A percentile compares a stretch with the other conserved stretches of the same genome.
Evolutionary conservation across 163 green algal genomes (phyloP).

Genomic region (Prototheca stagnorum): DNA sequence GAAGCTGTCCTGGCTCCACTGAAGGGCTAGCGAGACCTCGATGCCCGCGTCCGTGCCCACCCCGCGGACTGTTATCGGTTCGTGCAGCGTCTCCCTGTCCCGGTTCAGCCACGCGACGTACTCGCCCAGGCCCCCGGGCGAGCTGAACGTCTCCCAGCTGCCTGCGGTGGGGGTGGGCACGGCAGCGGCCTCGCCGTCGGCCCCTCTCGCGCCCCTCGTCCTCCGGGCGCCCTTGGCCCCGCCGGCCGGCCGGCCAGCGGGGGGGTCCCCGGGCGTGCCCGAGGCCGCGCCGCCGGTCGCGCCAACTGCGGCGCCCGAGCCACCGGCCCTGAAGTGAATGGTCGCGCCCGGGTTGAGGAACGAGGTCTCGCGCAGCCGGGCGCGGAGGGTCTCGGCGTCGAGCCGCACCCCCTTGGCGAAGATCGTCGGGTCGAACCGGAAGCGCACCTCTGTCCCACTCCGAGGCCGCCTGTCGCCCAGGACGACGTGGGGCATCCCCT

Average conservation of each 20-base stretch:
- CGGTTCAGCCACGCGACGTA: constrained; percentile 69
- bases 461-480: no score
- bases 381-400: constrained; percentile 62
- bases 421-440: constrained; percentile 67
- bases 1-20: constrained; percentile 62
- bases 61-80: constrained; percentile 26
- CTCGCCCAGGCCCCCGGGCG: constrained; percentile 31
- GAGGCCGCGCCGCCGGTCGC: no score
- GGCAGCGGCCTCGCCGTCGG: neutral
- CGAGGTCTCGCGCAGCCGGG: constrained; percentile 78
- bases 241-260: no score
- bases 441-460: constrained; percentile 57
- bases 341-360: constrained; percentile 78
- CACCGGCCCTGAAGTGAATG: constrained; percentile 27
- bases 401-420: constrained; percentile 57
- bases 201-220: no score
- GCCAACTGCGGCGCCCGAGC: no score
- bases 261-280: no score
- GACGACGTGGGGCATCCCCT: neutral
- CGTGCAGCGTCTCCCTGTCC: constrained; percentile 40
- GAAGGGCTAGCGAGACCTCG: constrained; percentile 57
- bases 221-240: no score
- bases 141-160: neutral
- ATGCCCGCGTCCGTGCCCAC: constrained; percentile 11
- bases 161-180: neutral